Evolutionary conservation across 2,329 filamentous ascomycete genomes (phyloP).

Genomic region (Epichloe bromicola): DNA sequence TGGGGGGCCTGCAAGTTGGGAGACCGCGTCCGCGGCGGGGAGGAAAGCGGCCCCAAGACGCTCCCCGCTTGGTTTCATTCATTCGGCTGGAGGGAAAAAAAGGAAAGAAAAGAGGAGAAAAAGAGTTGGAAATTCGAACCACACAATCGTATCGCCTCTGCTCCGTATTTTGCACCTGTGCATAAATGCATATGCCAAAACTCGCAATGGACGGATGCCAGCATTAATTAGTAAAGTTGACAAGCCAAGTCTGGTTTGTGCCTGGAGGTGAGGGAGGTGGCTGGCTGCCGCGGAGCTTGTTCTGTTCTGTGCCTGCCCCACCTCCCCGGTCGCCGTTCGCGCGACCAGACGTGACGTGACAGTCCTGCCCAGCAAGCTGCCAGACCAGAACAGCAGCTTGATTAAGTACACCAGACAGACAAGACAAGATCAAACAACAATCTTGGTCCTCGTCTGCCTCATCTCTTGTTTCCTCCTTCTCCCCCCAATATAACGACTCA

Average conservation of each 20-base stretch:
- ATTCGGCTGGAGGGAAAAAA: too few species aligned
- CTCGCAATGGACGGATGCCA: too few species aligned
- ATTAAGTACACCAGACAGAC: neutral
- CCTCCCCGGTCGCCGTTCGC: neutral
- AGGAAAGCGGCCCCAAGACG: too few species aligned
- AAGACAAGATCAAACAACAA: neutral
- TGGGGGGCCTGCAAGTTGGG: neutral
- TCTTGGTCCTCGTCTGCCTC: neutral
- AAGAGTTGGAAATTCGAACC: too few species aligned
- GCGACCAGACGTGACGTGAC: constrained; percentile 2
- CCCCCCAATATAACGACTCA: neutral
- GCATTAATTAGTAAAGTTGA: too few species aligned
- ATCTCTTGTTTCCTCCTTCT: neutral
- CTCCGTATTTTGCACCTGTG: too few species aligned
- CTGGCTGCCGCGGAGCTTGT: neutral
- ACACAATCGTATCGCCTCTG: too few species aligned
- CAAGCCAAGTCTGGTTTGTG: neutral
- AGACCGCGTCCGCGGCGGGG: neutral
- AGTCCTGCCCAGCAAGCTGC: neutral
- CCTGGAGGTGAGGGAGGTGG: neutral
- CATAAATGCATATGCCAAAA: too few species aligned
- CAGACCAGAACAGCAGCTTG: neutral
- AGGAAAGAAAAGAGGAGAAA: too few species aligned
- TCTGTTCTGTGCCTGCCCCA: neutral
- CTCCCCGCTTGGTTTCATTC: neutral